Conservation (phyloP, 2,329 filamentous ascomycete species). For the Davidsoniella neocaledoniae region DNA sequence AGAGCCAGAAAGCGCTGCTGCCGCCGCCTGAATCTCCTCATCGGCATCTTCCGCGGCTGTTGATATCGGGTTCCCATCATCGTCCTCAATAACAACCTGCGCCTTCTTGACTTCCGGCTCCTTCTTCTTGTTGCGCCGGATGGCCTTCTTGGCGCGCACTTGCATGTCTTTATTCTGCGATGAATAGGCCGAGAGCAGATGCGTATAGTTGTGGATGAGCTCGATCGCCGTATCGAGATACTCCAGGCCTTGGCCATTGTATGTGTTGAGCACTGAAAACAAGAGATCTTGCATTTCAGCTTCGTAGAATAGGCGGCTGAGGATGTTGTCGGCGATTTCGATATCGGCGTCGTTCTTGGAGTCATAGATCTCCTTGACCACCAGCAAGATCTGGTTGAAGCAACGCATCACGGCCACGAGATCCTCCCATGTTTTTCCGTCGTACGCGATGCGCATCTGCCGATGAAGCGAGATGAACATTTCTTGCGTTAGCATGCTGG, state of each 20-base stretch:
- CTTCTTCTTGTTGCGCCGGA: slow-evolving; percentile 56
- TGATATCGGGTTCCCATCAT: slow-evolving; percentile 4
- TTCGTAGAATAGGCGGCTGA: slow-evolving; percentile 96
- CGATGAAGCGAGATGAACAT: slow-evolving; percentile 82
- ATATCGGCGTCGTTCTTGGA: slow-evolving; percentile 81
- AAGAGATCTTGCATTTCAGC: slow-evolving; percentile 84
- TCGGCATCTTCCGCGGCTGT: neutral
- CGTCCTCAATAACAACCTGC: slow-evolving; percentile 6
- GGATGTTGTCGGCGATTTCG: slow-evolving; percentile 93
- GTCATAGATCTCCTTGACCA: slow-evolving; percentile 79
- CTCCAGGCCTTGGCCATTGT: slow-evolving; percentile 84
- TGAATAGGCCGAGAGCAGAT: slow-evolving; percentile 81
- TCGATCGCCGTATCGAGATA: slow-evolving; percentile 89
- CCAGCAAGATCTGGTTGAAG: slow-evolving; percentile 85
- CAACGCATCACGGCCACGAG: slow-evolving; percentile 80
- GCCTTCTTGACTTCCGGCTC: slow-evolving; percentile 22
- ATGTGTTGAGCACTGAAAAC: slow-evolving; percentile 62
- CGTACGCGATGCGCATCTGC: slow-evolving; percentile 60
- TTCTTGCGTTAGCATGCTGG: slow-evolving; percentile 81
- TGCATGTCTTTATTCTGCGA: slow-evolving; percentile 93
- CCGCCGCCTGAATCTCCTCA: slow-evolving; percentile 17
- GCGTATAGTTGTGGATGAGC: slow-evolving; percentile 76
- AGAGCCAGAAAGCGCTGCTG: slow-evolving; percentile 20
- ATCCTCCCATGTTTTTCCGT: slow-evolving; percentile 75
- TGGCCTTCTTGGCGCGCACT: slow-evolving; percentile 63